Conservation (phyloP, 352 stramenopile species). For the Plasmopara viticola region DNA sequence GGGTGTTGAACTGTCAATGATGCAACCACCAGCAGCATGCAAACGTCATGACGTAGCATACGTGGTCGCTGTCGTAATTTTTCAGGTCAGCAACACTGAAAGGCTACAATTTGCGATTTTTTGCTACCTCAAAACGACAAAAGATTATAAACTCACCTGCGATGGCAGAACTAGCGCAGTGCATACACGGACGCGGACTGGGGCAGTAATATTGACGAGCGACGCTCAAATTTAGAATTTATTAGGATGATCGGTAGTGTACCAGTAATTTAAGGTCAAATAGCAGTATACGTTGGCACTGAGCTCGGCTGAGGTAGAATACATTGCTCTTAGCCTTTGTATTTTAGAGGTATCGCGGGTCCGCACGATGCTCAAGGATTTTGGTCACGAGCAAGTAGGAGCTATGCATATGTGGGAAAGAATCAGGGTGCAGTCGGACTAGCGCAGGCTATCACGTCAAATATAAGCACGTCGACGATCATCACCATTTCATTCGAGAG, state of each 20-base stretch:
- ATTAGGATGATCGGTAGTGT: background rate
- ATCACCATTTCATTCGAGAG: slow-evolving; percentile 4
- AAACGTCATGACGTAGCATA: background rate
- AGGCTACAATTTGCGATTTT: background rate
- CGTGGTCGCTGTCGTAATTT: background rate
- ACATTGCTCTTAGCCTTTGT: slow-evolving; percentile 1
- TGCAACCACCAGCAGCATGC: slow-evolving; percentile 1
- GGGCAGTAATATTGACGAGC: slow-evolving; percentile 1
- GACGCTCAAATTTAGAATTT: background rate
- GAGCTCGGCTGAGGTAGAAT: background rate
- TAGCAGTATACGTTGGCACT: background rate
- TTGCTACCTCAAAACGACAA: background rate
- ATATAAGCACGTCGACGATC: slow-evolving; percentile 1
- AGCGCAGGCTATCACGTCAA: slow-evolving; percentile 3
- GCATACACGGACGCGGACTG: slow-evolving; percentile 2
- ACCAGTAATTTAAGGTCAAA: background rate
- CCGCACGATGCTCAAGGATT: background rate
- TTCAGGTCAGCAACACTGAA: background rate
- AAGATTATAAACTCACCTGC: background rate
- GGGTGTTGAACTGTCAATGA: slow-evolving; percentile 2
- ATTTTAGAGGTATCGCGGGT: background rate
- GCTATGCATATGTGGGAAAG: background rate
- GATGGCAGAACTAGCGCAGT: background rate
- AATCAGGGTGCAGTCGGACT: background rate
- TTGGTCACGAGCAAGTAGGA: slow-evolving; percentile 1